Base-by-base conservation (phyloP, 768 basidiomycete species). In the Mrakia gelida region DNA sequence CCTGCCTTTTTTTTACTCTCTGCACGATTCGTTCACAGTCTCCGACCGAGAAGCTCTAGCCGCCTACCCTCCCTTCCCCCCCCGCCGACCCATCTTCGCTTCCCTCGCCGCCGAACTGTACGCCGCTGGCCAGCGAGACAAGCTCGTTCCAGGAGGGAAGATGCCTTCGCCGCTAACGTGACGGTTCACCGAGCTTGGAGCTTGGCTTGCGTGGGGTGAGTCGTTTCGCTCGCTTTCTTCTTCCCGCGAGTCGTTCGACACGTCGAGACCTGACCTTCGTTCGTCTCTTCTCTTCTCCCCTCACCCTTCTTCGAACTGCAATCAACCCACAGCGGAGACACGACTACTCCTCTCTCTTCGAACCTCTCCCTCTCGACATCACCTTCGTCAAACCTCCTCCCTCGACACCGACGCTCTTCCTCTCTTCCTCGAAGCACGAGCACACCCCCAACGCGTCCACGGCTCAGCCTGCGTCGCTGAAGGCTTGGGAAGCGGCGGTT, bases 121-220 rank as follows among this genome's bases (percentile, higher is more conserved):
- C 18, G 63, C 45, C 21, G 26, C n/a, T 1, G 45, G 63, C 43
- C 10, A 67, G 28, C n/a, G 71, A 23, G 34, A 74, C 6, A 23
- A 59, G 16, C 63, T 78, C 34, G 30, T 45, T 8, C 63, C 77
- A 2, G 73, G 67, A n/a, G 30, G 56, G 23, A n/a, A 18, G 45
- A 78, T 34, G 49, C 59, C 23, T 75, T 78, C 16, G 45, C 41
- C 5, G 21, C 11, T 0, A 73, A 65, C 23, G 56, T 78, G 62
- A 74, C 73, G 8, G 56, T 49, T 38, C 75, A 74, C 38, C 32
- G 77, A 28, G 77, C 77, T 6, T 78, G 77, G 77, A 56, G 49
- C 13, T 52, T 75, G 2, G 13, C 74, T 18, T 78, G 77, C 28
- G 70, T 26, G n/a, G 70, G 70, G 76, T 77, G 9, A 32, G 75